Conservation (phyloP, 345 rosid species). For the thale cress (Arabidopsis thaliana) region DNA sequence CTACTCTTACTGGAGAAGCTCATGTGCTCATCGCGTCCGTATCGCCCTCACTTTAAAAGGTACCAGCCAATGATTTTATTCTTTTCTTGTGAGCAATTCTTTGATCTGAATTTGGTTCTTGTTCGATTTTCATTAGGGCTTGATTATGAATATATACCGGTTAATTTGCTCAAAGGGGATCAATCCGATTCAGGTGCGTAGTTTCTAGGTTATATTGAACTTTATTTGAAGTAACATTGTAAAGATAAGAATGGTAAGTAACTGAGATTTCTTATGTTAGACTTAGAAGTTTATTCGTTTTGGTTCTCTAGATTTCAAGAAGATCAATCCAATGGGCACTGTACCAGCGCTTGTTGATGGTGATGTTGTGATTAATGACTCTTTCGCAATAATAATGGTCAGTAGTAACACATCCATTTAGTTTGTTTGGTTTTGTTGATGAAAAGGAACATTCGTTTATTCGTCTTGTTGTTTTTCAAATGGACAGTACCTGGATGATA, state of each 20-base stretch:
- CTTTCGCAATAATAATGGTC: conserved; percentile 67
- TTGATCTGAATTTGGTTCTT: not conserved
- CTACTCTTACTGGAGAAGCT: conserved; percentile 79
- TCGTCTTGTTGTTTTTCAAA: not conserved
- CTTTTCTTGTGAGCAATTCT: not conserved
- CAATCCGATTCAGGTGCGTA: conserved; percentile 63
- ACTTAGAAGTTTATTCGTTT: not conserved
- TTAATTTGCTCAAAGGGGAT: conserved; percentile 62
- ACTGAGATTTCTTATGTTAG: not conserved
- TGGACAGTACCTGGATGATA: conserved; percentile 77
- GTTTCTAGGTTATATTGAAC: not conserved
- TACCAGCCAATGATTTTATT: not conserved
- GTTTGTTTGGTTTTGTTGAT: not conserved
- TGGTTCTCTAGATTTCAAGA: conserved; percentile 54
- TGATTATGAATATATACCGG: conserved; percentile 66
- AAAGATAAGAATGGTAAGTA: no score
- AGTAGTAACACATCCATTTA: not conserved
- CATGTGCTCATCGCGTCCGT: conserved; percentile 76
- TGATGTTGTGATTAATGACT: conserved; percentile 68
- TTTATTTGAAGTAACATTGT: not conserved
- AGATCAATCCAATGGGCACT: conserved; percentile 75
- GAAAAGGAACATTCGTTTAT: not conserved
- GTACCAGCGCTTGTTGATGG: conserved; percentile 84
- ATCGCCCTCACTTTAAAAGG: conserved; percentile 85
- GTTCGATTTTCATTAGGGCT: conserved; percentile 52